Conservation (phyloP, 1,284 basidiomycete genomes). For the Austropuccinia psidii region DNA sequence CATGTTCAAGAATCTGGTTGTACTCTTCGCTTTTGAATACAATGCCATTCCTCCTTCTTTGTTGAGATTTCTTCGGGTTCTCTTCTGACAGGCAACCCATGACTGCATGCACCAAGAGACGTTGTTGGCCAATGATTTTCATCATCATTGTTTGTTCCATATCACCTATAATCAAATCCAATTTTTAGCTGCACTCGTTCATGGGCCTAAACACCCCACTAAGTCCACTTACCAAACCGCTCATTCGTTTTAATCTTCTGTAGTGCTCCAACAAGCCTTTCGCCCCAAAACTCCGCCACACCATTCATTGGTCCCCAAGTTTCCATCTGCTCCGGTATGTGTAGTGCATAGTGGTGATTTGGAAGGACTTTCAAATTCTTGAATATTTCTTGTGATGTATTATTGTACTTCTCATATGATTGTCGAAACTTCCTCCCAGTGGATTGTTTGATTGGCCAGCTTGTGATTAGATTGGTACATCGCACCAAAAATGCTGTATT, state of each 20-base stretch:
- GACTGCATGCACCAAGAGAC: no score
- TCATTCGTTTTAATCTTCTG: neutral
- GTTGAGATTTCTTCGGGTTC: no score
- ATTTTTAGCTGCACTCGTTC: neutral
- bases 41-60: no score
- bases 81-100: no score
- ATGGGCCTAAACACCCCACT: neutral
- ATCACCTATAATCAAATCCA: neutral
- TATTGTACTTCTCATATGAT: neutral
- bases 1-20: no score
- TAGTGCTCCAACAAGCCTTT: neutral
- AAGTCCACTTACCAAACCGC: neutral
- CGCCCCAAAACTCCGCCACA: slow-evolving; percentile 15
- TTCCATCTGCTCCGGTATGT: neutral
- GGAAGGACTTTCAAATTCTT: neutral
- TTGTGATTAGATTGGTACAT: slow-evolving; percentile 25
- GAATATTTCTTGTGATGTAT: neutral
- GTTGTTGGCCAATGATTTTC: no score
- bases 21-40: no score
- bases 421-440: neutral
- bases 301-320: neutral
- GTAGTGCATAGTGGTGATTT: slow-evolving; percentile 18
- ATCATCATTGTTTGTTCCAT: no score
- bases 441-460: neutral
- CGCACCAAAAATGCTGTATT: slow-evolving; percentile 28